A percentile compares a stretch with the other conserved stretches of the same genome.
phyloP scores from a whole-genome alignment of 1,284 basidiomycete species.

The Tilletia horrida region DNA sequence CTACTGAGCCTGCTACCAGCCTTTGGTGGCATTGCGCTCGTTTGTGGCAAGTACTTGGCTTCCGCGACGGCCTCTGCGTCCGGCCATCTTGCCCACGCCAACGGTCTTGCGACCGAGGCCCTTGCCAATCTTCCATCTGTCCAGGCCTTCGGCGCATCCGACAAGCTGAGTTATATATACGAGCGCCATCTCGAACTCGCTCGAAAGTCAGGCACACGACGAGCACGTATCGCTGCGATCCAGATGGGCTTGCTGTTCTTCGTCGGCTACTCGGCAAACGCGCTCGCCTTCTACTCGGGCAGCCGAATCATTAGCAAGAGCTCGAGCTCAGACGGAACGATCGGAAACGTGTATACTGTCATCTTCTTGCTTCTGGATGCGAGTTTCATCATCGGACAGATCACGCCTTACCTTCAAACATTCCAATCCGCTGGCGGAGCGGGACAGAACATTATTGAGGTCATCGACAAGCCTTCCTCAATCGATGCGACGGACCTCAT shows the following conservation, averaged over 20 bases:
- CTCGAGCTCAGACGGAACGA: slow-evolving; percentile 26
- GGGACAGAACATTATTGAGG: slow-evolving; percentile 32
- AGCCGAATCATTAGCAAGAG: slow-evolving; percentile 33
- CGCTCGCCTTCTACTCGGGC: slow-evolving; percentile 43
- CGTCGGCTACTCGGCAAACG: slow-evolving; percentile 46
- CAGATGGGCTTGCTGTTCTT: slow-evolving; percentile 44
- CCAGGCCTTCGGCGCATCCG: slow-evolving; percentile 40
- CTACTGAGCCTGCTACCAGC: slow-evolving; percentile 40
- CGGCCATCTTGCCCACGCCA: slow-evolving; percentile 37
- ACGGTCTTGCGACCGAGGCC: slow-evolving; percentile 37
- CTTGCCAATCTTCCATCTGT: slow-evolving; percentile 41
- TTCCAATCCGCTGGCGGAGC: slow-evolving; percentile 44
- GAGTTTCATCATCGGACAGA: slow-evolving; percentile 44
- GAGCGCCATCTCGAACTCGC: slow-evolving; percentile 38
- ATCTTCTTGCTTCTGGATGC: slow-evolving; percentile 48
- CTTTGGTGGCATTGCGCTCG: slow-evolving; percentile 32
- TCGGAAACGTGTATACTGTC: slow-evolving; percentile 46
- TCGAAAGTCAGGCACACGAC: slow-evolving; percentile 33
- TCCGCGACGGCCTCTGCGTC: slow-evolving; percentile 35
- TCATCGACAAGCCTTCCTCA: slow-evolving; percentile 32
- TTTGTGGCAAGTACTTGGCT: slow-evolving; percentile 37
- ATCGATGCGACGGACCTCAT: slow-evolving; percentile 34
- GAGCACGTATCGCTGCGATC: slow-evolving; percentile 35
- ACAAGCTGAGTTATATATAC: slow-evolving; percentile 36
- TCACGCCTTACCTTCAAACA: slow-evolving; percentile 45